These are phyloP conservation scores for Sporobolomyces pararoseus DNA, from an alignment of 768 basidiomycete genomes.

Conservation along the genomic window DNA sequence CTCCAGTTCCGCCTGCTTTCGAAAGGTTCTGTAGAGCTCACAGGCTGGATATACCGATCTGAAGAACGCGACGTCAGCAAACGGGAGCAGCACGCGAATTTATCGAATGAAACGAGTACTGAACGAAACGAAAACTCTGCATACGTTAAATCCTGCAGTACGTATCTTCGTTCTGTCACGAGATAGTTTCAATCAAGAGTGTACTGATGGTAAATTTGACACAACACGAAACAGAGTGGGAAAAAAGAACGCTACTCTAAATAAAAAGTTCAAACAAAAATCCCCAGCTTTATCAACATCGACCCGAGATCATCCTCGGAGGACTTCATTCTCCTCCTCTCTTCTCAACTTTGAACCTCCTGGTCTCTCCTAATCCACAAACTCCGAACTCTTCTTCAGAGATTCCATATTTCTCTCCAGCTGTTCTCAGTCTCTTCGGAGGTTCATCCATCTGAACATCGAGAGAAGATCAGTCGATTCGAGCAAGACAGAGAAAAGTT, in stretches of 20 bases:
- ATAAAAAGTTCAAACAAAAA: no score
- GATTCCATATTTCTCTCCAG: conserved; percentile 58
- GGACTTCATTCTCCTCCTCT: background rate
- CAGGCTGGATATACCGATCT: conserved; percentile 14
- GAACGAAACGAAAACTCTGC: no score
- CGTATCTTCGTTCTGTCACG: no score
- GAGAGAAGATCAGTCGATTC: background rate
- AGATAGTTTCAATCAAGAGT: no score
- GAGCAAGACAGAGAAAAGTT: background rate
- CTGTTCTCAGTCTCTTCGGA: conserved; percentile 57
- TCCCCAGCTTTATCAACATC: no score
- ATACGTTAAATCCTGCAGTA: no score
- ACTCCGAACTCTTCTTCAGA: conserved; percentile 58
- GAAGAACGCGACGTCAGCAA: no score
- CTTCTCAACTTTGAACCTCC: conserved; percentile 24
- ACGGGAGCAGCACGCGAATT: no score
- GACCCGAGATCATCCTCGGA: background rate
- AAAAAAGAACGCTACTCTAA: background rate
- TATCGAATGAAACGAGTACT: no score
- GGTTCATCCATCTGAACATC: conserved; percentile 58
- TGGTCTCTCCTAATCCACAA: conserved; percentile 63
- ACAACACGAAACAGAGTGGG: no score
- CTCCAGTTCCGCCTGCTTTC: background rate
- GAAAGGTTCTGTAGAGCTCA: conserved; percentile 30
- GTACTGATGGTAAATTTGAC: no score